Percentiles rank a stretch among this genome's conserved stretches.
phyloP scores from a whole-genome alignment of 805 yeast species.

The Helenozyma baotianmanensis region DNA sequence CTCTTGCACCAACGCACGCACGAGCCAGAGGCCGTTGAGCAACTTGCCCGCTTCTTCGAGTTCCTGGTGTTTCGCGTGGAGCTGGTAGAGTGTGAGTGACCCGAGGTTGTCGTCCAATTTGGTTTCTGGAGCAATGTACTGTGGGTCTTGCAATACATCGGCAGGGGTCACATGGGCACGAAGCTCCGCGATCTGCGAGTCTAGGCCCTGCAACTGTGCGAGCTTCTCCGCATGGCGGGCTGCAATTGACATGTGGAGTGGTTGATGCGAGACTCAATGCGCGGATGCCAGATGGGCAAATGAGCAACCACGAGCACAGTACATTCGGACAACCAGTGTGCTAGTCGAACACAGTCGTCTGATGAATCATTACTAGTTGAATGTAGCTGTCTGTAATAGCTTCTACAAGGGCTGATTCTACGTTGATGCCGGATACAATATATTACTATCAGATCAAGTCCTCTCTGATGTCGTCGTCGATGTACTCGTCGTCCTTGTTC shows the following conservation, averaged over 20 bases:
- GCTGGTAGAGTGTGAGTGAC: slow-evolving; percentile 9
- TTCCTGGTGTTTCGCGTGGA: slow-evolving; percentile 12
- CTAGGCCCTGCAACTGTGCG: slow-evolving; percentile 1
- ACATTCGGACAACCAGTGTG: no score
- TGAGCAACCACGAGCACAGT: no score
- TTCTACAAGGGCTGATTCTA: no score
- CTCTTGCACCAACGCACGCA: slow-evolving; percentile 23
- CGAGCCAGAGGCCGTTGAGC: slow-evolving; percentile 24
- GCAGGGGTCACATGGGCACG: not conserved
- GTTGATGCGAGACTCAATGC: no score
- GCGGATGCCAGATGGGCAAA: no score
- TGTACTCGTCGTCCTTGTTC: slow-evolving; percentile 45
- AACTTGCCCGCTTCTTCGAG: slow-evolving; percentile 9
- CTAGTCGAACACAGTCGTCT: no score
- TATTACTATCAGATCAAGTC: slow-evolving; percentile 36
- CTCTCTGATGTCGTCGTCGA: slow-evolving; percentile 40
- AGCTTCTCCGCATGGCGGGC: slow-evolving; percentile 3
- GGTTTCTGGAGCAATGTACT: not conserved
- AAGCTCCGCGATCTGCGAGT: not conserved
- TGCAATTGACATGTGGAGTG: slow-evolving; percentile 8
- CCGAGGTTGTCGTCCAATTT: no score
- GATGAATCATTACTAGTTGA: no score
- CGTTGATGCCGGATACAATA: no score
- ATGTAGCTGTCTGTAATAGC: no score
- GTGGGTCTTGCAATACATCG: slow-evolving; percentile 1